Evolutionary conservation across 257 asterid species (phyloP).

Genomic region (Nicotiana sylvestris): DNA sequence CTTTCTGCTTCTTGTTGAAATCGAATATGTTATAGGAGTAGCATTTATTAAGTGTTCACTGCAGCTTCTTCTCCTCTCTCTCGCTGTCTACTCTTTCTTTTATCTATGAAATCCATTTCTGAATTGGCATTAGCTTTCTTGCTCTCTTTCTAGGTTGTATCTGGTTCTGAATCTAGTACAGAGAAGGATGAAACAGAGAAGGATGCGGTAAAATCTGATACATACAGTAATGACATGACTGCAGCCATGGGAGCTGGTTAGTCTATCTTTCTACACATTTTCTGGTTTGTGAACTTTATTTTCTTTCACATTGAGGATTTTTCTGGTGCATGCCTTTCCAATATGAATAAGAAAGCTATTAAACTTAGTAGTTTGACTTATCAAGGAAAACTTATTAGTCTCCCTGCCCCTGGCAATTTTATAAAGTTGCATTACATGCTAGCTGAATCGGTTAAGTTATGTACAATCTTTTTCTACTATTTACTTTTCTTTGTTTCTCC

Average conservation of each 20-base stretch:
- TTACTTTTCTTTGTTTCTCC: neutral
- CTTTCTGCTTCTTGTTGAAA: neutral
- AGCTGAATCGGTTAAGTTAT: neutral
- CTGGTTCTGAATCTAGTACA: constrained; percentile 64
- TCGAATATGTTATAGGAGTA: neutral
- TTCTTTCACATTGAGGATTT: constrained; percentile 4
- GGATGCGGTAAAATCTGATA: constrained; percentile 58
- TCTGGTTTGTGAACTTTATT: neutral
- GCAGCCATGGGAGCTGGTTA: constrained; percentile 98
- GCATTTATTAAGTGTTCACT: neutral
- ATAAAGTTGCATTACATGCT: neutral
- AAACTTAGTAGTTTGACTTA: neutral
- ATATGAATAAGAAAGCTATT: neutral
- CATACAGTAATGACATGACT: constrained; percentile 88
- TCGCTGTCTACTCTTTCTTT: neutral
- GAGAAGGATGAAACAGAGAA: constrained; percentile 41
- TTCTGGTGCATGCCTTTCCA: neutral
- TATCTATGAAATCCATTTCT: neutral
- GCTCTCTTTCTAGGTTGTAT: constrained; percentile 43
- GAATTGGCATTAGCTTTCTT: constrained; percentile 4
- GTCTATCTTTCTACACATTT: constrained; percentile 1
- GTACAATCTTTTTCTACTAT: neutral
- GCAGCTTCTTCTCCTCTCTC: neutral
- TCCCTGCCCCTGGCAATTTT: neutral
- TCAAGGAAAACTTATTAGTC: neutral